A percentile compares a stretch with the other conserved stretches of the same genome.
Conservation (phyloP, 169 alveolate species). For the Eimeria tenella region DNA sequence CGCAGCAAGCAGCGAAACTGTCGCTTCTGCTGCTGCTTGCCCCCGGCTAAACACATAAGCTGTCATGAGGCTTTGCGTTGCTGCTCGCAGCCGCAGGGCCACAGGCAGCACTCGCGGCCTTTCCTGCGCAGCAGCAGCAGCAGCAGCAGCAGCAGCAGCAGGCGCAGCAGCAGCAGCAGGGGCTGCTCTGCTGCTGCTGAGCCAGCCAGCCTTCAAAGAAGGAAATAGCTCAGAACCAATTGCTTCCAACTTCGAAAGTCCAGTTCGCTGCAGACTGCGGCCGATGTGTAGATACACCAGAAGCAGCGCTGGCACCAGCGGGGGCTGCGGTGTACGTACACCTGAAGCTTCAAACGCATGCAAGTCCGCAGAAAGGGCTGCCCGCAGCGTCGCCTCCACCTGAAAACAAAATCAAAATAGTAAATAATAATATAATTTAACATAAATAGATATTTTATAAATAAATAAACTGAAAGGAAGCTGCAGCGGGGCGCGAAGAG, state of each 20-base stretch:
- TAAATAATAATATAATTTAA: not conserved
- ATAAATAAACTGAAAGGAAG: no score
- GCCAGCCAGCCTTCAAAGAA: constrained; percentile 43
- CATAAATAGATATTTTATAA: no score
- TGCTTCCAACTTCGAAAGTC: constrained; percentile 60
- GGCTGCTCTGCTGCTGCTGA: constrained; percentile 31
- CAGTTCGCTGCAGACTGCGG: constrained; percentile 49
- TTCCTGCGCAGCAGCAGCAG: constrained; percentile 25
- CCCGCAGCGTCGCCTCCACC: constrained; percentile 45
- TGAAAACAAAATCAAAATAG: not conserved
- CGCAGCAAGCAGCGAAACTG: not conserved
- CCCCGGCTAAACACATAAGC: constrained; percentile 20
- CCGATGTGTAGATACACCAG: constrained; percentile 69
- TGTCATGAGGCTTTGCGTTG: constrained; percentile 16
- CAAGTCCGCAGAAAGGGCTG: not conserved
- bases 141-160: not conserved
- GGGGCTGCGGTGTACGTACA: not conserved
- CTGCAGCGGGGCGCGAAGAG: no score
- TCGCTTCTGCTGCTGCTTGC: not conserved
- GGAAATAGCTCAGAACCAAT: constrained; percentile 67
- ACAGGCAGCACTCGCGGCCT: constrained; percentile 6
- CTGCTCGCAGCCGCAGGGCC: constrained; percentile 25
- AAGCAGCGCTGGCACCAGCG: constrained; percentile 24
- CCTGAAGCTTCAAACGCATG: not conserved
- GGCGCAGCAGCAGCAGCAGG: not conserved